phyloP scores from a whole-genome alignment of 768 basidiomycete species.

The Sistotremastrum niveocremeum region DNA sequence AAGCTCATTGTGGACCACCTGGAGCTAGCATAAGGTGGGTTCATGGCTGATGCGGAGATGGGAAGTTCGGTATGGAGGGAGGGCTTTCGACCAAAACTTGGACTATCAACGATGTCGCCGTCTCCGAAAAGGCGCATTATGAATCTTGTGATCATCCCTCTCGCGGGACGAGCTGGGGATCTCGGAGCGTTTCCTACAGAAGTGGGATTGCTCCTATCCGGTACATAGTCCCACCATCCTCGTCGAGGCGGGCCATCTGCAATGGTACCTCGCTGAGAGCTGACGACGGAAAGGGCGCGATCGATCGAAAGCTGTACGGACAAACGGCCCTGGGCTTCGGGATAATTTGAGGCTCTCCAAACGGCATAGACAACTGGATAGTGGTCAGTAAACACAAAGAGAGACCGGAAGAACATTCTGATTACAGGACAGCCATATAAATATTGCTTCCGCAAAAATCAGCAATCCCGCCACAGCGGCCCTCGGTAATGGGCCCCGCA shows the following conservation, averaged over 20 bases:
- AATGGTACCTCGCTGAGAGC: slow-evolving; percentile 1
- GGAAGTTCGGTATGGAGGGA: too few relatives aligned
- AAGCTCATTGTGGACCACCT: too few relatives aligned
- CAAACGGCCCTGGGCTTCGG: slow-evolving; percentile 40
- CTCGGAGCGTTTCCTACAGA: slow-evolving; percentile 3
- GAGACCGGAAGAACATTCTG: slow-evolving; percentile 3
- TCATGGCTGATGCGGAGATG: too few relatives aligned
- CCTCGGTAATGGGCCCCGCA: neutral
- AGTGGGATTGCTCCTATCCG: slow-evolving; percentile 9
- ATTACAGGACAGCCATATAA: slow-evolving; percentile 49
- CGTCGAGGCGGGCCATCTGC: slow-evolving; percentile 15
- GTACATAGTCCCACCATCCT: slow-evolving; percentile 47
- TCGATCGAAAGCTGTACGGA: slow-evolving; percentile 36
- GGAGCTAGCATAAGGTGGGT: too few relatives aligned
- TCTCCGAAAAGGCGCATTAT: neutral
- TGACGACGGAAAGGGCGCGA: neutral
- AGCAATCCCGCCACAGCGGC: slow-evolving; percentile 27
- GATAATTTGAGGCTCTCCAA: slow-evolving; percentile 36
- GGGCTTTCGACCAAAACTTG: too few relatives aligned
- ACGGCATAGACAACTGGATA: slow-evolving; percentile 39
- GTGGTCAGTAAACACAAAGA: slow-evolving; percentile 4
- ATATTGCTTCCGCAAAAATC: slow-evolving; percentile 40
- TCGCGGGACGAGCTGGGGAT: slow-evolving; percentile 1
- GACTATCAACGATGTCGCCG: too few relatives aligned
- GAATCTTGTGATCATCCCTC: too few relatives aligned